Conservation (phyloP, 257 asterid genomes). For the Gynochthodes officinalis region DNA sequence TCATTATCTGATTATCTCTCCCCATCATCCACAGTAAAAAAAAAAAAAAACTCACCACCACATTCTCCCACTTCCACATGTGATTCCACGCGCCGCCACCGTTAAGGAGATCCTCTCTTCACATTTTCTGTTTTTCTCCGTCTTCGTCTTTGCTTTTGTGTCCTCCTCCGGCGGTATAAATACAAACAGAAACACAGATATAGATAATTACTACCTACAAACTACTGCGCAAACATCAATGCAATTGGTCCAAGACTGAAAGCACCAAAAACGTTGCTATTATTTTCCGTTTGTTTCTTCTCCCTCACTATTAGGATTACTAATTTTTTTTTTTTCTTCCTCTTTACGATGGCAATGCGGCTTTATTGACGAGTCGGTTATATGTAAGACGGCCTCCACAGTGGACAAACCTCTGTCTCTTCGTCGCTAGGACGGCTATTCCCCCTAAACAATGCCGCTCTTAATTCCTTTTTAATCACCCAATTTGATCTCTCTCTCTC, state of each 20-base stretch:
- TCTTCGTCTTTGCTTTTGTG: no score
- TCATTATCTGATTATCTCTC: neutral
- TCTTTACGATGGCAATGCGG: slow-evolving; percentile 5
- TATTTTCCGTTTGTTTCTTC: slow-evolving; percentile 3
- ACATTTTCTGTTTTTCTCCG: no score
- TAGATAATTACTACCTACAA: no score
- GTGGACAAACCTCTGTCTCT: neutral
- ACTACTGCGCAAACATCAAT: no score
- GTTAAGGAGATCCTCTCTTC: neutral
- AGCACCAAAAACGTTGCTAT: slow-evolving; percentile 18
- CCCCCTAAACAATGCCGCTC: slow-evolving; percentile 1
- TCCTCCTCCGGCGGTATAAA: slow-evolving; percentile 16
- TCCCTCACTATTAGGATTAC: no score
- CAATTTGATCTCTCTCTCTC: neutral
- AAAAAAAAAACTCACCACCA: no score
- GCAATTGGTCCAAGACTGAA: neutral
- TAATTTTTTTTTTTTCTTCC: neutral
- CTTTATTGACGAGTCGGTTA: slow-evolving; percentile 4
- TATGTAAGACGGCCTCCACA: slow-evolving; percentile 1
- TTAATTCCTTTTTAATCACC: neutral
- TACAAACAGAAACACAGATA: slow-evolving; percentile 19
- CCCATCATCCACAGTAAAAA: slow-evolving; percentile 6
- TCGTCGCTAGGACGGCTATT: neutral
- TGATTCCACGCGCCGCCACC: no score
- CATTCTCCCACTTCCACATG: no score